Percentiles rank a stretch among this genome's conserved stretches.
These are phyloP conservation scores for Syzygium grande DNA, from an alignment of 345 rosid genomes.

Conservation along the genomic window DNA sequence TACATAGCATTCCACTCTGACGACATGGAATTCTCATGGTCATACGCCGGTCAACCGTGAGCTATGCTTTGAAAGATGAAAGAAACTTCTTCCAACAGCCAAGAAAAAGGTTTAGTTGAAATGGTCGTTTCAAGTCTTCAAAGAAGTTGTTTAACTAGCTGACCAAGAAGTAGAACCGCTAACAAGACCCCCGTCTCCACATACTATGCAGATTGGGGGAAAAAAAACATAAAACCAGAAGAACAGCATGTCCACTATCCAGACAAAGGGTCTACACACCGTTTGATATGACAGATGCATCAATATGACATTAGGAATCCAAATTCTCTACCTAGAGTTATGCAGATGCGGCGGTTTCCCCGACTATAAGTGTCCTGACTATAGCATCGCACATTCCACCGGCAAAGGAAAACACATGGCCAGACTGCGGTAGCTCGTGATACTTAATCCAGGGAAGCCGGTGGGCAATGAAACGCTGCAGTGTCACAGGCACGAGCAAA, in stretches of 20 bases:
- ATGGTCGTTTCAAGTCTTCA: not conserved
- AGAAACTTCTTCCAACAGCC: not conserved
- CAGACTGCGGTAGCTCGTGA: conserved; percentile 48
- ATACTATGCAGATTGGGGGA: not conserved
- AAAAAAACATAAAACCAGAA: not conserved
- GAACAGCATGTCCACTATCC: not conserved
- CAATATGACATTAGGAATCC: not conserved
- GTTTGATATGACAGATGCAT: not conserved
- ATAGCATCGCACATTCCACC: conserved; percentile 34
- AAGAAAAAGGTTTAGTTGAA: not conserved
- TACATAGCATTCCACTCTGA: not conserved
- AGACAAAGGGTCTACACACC: not conserved
- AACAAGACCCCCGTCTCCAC: not conserved
- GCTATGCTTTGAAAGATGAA: not conserved
- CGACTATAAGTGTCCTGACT: conserved; percentile 28
- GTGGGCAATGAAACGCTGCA: conserved; percentile 45
- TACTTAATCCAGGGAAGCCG: conserved; percentile 52
- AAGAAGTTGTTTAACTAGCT: not conserved
- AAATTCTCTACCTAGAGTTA: not conserved
- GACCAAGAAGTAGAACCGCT: not conserved
- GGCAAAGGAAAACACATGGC: conserved; percentile 39
- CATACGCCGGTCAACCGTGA: not conserved
- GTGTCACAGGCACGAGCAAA: conserved; percentile 30
- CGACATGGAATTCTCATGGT: not conserved
- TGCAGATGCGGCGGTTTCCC: not conserved